Evolutionary conservation across 306 rosid genomes (phyloP), one percentile per base, ranked within the genome.

Genomic region (Cucurbita pepo): DNA sequence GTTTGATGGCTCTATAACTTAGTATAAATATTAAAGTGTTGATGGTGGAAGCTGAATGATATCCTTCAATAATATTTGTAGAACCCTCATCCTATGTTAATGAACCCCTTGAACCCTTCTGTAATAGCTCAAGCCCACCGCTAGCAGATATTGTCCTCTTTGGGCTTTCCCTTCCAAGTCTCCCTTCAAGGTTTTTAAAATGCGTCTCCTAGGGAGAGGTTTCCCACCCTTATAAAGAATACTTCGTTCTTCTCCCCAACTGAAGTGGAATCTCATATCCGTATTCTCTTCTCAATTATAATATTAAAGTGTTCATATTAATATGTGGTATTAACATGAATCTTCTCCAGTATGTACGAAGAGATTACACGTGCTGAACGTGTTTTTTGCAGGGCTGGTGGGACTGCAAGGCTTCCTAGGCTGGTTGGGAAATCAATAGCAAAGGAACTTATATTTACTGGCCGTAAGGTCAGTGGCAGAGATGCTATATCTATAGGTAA

Each of bases 401-500:
- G 95, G 76, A 89, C 99, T 1, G 94, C 88, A 44, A 82, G 92
- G 64, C 88, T 94, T 64, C 97, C 99, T 73, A 89, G 97, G 86
- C 77, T 94, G 81, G 83, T 91, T 70, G 96, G 99, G 76, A 84
- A 76, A 79, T 88, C 97, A 55, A 57, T 79, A 40, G 97, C 99
- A 62, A 88, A 87, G 88, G 97, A 94, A 74, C 88, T 94, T 76
- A 87, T 94, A 78, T 84, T 77, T 71, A 94, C 97, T 6, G 91
- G 97, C 77, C 85, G 87, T 79, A 87, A 72, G 87, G 75, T 94
- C 88, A 69, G 80, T 60, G 85, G 92, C 75, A 75, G 57, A 56
- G 90, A 87, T 80, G 99, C 99, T 13, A 61, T 90, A 78, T 86
- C 96, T 21, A 76, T 94, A 51, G 99, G 99, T 94, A 80, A 67